phyloP scores from a whole-genome alignment of 345 rosid species.

The Corymbia maculata region DNA sequence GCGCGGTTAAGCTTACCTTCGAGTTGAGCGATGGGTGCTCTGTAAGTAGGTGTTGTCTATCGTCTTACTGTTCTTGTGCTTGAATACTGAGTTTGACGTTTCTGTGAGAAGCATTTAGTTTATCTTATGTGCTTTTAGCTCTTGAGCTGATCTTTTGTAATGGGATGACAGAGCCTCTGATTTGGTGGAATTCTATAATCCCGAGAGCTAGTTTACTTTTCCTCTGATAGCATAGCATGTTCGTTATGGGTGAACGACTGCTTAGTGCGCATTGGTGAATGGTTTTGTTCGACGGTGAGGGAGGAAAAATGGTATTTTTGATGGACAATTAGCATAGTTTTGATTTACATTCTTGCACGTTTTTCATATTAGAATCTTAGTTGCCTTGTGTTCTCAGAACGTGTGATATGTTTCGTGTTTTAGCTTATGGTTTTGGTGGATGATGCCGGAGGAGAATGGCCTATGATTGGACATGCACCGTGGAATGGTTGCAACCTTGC shows the following conservation, averaged over 20 bases:
- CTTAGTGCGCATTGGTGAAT: not conserved
- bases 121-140: not conserved
- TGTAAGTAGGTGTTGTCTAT: not conserved
- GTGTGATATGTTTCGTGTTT: not conserved
- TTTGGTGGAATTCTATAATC: not conserved
- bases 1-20: not conserved
- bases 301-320: fast-evolving
- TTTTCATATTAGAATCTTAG: not conserved
- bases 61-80: not conserved
- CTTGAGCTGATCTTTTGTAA: not conserved
- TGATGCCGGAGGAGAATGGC: conserved; percentile 94
- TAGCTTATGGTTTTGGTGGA: conserved; percentile 89
- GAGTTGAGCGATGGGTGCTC: not conserved
- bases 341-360: not conserved
- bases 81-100: not conserved
- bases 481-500: conserved; percentile 94
- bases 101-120: not conserved
- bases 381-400: not conserved
- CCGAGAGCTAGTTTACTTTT: not conserved
- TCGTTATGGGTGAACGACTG: not conserved
- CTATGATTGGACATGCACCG: conserved; percentile 69
- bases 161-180: not conserved
- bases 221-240: not conserved
- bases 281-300: not conserved
- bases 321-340: not conserved